Evolutionary conservation across 2,329 filamentous ascomycete species (phyloP), one percentile per base, ranked within the genome.

Genomic region (Elsinoe fawcettii): DNA sequence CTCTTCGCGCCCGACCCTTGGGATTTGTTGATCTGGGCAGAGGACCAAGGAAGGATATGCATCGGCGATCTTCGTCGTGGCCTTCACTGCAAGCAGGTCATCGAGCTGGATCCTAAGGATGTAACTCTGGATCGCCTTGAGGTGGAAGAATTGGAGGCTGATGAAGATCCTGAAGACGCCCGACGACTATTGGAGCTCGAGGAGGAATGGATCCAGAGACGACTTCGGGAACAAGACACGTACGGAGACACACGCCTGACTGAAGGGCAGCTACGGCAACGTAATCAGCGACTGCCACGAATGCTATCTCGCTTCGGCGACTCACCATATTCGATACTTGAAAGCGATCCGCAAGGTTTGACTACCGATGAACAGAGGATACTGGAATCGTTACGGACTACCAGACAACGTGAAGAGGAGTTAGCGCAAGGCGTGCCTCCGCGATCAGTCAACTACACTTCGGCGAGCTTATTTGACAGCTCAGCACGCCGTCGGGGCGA

Each of bases 1-100:
- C 80, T 86, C 1, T 99, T 99, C 68, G 90, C 88, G 3, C 91
- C 92, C 0, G 87, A 88, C 1, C 89, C 91, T 0, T 92, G 86
- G 77, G 92, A 96, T 67, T 80, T 99, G 16, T 75, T 99, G 39
- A 87, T 95, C 5, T 97, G 93, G 91, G 88, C 90, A 7, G 93
- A 99, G 71, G 88, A 96, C 65, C 85, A 88, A 61, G 87, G 86
- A 2, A 79, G 84, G 57, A 77, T 91, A 14, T 88, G 87, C 36
- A 77, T 92, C 37, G 86, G 86, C 4, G 88, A 93, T 69, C 73
- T 88, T 51, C 80, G 88, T 27, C 80, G 77, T 63, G 81, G 84
- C 20, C 84, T 89, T 60, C 75, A 79, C 47, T 78, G 82, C 54
- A 82, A 85, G 46, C 88, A 93, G 67, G 79, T 87, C 30, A 75